Evolutionary conservation across 2,329 filamentous ascomycete genomes (phyloP), one percentile per base, ranked within the genome.

Genomic region (Xylaria sp.): DNA sequence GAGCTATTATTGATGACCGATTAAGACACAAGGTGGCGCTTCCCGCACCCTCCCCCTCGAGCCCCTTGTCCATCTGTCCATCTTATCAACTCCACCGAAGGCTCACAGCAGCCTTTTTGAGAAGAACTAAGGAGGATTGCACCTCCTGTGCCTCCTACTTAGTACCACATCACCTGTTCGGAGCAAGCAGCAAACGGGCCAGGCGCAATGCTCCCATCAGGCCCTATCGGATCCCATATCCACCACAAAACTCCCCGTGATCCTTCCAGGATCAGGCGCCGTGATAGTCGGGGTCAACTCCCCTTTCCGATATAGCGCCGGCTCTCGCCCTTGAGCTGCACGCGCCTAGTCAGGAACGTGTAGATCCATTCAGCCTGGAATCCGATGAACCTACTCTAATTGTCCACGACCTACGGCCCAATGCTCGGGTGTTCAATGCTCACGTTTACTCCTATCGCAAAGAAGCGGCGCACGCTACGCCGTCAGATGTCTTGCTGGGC

Each of bases 41-140:
- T 32, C 45, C 45, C n/a, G 8, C 3, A 20, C 1, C 48, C 65
- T 60, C 60, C 50, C n/a, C n/a, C n/a, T n/a, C n/a, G n/a, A n/a
- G n/a, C n/a, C n/a, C n/a, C n/a, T n/a, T n/a, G n/a, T n/a, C n/a
- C n/a, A n/a, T n/a, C 39, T 53, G 3, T 28, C 60, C 60, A 60
- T 64, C 61, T 64, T 43, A 57, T 48, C 56, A 50, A 57, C 48
- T 61, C 60, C 65, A 67, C 60, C 25, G 32, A 9, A 5, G 48
- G 57, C 46, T 67, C 50, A 20, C 65, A 64, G 45, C 60, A 67
- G 56, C 65, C 60, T 39, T 64, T 67, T 67, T 64, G 50, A 67
- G 65, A 30, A 58, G 10, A 32, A 30, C 39, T 30, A 7, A 23
- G 20, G 55, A 56, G 63, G 63, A 60, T 53, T 45, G 13, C n/a